These are phyloP conservation scores for Mycena belliarum DNA, from an alignment of 768 basidiomycete genomes.

Conservation along the genomic window DNA sequence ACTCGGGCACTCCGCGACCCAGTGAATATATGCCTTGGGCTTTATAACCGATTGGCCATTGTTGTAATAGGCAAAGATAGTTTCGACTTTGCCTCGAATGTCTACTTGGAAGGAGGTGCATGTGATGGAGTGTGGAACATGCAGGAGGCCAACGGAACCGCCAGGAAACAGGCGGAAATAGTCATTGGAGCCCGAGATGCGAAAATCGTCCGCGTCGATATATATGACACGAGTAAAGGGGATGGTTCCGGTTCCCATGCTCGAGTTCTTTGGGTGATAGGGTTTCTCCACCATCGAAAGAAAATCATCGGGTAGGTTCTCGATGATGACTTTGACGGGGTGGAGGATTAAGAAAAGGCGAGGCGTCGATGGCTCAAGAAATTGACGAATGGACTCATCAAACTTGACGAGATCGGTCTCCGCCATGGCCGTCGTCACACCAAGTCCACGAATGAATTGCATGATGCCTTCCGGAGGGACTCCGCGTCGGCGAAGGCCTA, in stretches of 20 bases:
- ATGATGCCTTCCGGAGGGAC: constrained; percentile 92
- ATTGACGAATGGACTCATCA: constrained; percentile 83
- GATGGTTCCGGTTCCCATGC: constrained; percentile 74
- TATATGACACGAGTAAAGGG: constrained; percentile 87
- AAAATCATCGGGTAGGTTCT: constrained; percentile 87
- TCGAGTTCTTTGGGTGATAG: constrained; percentile 89
- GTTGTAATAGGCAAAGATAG: constrained; percentile 78
- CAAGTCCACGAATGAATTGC: constrained; percentile 90
- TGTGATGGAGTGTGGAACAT: constrained; percentile 87
- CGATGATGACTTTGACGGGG: constrained; percentile 22
- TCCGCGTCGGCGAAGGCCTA: constrained; percentile 90
- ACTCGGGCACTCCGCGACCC: constrained; percentile 83
- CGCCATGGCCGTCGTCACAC: constrained; percentile 81
- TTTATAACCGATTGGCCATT: constrained; percentile 60
- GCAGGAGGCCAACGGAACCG: constrained; percentile 94
- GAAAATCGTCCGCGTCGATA: constrained; percentile 92
- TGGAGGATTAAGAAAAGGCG: constrained; percentile 87
- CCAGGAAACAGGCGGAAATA: constrained; percentile 95
- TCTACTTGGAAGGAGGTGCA: constrained; percentile 84
- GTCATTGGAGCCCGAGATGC: constrained; percentile 86
- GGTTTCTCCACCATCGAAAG: constrained; percentile 84
- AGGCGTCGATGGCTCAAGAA: constrained; percentile 84
- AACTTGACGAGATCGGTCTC: constrained; percentile 87
- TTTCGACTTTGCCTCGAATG: constrained; percentile 66
- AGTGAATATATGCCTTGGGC: constrained; percentile 93